Evolutionary conservation across 2,329 filamentous ascomycete genomes (phyloP), one percentile per base, ranked within the genome.

Genomic region (Trichoderma sp.): DNA sequence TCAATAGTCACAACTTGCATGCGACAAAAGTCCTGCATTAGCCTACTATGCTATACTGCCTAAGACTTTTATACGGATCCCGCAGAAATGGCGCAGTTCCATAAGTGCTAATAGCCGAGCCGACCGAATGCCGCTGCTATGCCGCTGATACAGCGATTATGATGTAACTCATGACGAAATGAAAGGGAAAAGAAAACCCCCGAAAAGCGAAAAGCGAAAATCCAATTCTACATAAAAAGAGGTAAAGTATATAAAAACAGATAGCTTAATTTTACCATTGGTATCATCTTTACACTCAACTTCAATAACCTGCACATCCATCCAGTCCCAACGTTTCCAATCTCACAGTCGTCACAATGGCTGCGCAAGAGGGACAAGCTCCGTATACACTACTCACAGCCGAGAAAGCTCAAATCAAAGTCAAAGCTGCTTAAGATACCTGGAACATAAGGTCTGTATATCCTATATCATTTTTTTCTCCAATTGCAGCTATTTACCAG

Each of bases 391-490:
- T 93, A 0, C 97, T 94, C 79, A 95, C 89, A 4, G 82, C 82
- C 39, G 91, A 93, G 78, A 91, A 89, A 1, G 94, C 94, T 2
- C 83, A 83, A 17, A 84, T 85, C 72, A 97, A 97, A 80, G 93
- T 97, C 74, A 97, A 97, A 82, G 91, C 90, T 20, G 93, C 93
- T 0, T 94, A 97, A 79, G 88, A 93, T 79, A 84, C 91, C 4
- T 97, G 93, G 94, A 97, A 97, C 77, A 91, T 90, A 1, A 87
- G 84, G 30, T 32, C 30, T 32, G 9, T 20, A 53, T 32, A 32
- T 7, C 36, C 30, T 9, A 23, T 26, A 17, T 12, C 2, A 5
- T 30, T 30, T 30, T 28, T n/a, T 7, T n/a, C 6, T 34, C 28
- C 15, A n/a, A n/a, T 9, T 20, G 5, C 7, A 13, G 20, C 23